Evolutionary conservation across 306 rosid species (phyloP).

Genomic region (Cotoneaster glaucophyllus): DNA sequence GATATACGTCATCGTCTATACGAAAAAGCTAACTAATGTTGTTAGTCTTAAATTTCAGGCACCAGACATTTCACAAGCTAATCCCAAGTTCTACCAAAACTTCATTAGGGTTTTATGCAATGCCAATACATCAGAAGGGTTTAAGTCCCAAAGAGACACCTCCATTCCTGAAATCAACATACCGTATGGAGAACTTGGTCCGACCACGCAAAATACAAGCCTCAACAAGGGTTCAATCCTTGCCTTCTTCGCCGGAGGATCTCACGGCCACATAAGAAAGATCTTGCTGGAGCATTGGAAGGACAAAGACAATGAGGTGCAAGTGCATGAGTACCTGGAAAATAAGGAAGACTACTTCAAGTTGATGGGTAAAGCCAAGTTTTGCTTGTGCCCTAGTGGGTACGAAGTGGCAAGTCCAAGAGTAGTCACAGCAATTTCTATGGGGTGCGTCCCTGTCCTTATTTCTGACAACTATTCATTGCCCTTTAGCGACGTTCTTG

Average conservation of each 20-base stretch:
- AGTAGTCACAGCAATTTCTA: constrained; percentile 44
- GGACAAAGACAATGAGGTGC: constrained; percentile 45
- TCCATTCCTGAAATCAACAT: constrained; percentile 62
- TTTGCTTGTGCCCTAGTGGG: constrained; percentile 78
- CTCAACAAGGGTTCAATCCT: constrained; percentile 36
- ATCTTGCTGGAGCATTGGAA: constrained; percentile 46
- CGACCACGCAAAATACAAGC: background rate
- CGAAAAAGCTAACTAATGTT: background rate
- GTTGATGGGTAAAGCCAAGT: constrained; percentile 46
- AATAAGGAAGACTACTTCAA: constrained; percentile 19
- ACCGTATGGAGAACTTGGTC: constrained; percentile 14
- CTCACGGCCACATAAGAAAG: constrained; percentile 50
- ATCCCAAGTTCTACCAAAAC: constrained; percentile 33
- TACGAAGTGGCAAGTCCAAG: constrained; percentile 84
- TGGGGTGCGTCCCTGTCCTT: constrained; percentile 68
- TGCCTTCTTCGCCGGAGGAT: constrained; percentile 71
- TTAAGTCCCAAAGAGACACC: constrained; percentile 41
- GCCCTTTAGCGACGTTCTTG: constrained; percentile 63
- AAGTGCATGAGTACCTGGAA: constrained; percentile 53
- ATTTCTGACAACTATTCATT: constrained; percentile 43
- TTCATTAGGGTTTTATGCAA: constrained; percentile 60
- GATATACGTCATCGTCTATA: no score
- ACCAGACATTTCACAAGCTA: constrained; percentile 44
- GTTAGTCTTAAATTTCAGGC: constrained; percentile 31
- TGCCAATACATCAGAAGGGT: constrained; percentile 66